Evolutionary conservation across 306 rosid genomes (phyloP), one percentile per base, ranked within the genome.

Genomic region (Dalbergia oliveri): DNA sequence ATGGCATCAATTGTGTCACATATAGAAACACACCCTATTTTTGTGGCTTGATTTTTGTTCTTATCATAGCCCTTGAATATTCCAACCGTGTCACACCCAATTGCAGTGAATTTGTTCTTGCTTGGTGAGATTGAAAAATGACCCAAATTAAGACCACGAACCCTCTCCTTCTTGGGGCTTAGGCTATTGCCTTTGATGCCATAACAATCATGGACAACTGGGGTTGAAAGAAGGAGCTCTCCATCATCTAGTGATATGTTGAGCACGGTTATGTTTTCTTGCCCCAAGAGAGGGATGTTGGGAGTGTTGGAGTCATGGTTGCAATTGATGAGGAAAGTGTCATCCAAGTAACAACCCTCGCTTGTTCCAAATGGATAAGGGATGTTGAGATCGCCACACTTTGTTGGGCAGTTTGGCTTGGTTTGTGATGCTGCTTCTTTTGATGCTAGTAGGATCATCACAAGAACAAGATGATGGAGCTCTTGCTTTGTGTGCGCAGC

Each of bases 91-190:
- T 62, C 71, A n/a, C 79, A 75, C 0, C 79, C 79, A 23, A 75
- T 13, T n/a, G 60, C 47, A 9, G 79, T 75, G 11, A 75, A 75
- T 45, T 43, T 75, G 79, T 75, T 75, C 69, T 6, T 60, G 4
- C 49, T 75, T 0, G 56, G 14, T 31, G 79, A 75, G 69, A 75
- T 62, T 11, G 71, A 16, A 73, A 73, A 73, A 0, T 21, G 12
- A 8, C 54, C 33, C 39, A 73, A 57, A 37, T 73, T 73, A 66
- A 73, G 3, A 71, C 49, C 49, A 31, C 35, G 1, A 2, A 37
- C 7, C 41, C 41, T 71, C 37, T 70, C 10, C 5, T 69, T 45
- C 5, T 1, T 31, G 1, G 75, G 14, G 11, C 4, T 35, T 0
- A 0, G 37, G 3, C 15, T 0, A 35, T 56, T 72, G 35, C 19